A percentile compares a stretch with the other conserved stretches of the same genome.
Evolutionary conservation across 106 monocot genomes (phyloP).

Genomic region (Acorus gramineus): DNA sequence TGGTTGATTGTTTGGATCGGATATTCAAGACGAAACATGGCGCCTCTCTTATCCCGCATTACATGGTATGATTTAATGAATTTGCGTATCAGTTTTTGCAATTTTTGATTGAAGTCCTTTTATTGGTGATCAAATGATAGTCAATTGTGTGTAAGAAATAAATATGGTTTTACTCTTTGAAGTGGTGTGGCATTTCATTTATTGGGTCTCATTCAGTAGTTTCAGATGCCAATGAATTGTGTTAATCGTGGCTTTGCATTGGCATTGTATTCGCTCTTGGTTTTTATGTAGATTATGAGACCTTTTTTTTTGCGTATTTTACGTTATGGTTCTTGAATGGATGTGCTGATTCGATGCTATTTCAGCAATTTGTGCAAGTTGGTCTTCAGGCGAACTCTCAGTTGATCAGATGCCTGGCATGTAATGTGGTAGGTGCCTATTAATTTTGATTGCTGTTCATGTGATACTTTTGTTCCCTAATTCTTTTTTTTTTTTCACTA

Average conservation of each 20-base stretch:
- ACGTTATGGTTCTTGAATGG: too few species aligned
- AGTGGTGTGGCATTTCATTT: background rate
- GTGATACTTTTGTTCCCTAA: background rate
- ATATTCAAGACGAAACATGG: constrained; percentile 72
- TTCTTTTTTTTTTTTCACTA: too few species aligned
- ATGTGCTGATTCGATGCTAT: background rate
- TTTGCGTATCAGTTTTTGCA: too few species aligned
- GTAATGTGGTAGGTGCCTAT: constrained; percentile 61
- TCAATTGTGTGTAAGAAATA: too few species aligned
- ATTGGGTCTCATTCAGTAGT: background rate
- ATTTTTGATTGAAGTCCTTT: too few species aligned
- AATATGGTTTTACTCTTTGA: too few species aligned
- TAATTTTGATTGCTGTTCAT: background rate
- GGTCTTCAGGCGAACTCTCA: constrained; percentile 70
- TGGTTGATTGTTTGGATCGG: constrained; percentile 74
- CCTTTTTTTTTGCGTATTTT: too few species aligned
- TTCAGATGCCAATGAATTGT: too few species aligned
- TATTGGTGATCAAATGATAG: too few species aligned
- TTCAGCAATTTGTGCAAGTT: constrained; percentile 78
- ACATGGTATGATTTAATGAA: constrained; percentile 37
- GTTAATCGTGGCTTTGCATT: too few species aligned
- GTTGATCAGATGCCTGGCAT: constrained; percentile 64
- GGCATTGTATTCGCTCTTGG: too few species aligned
- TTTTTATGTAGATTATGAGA: too few species aligned
- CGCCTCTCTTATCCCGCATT: constrained; percentile 53